These are phyloP conservation scores for Talaromyces atroroseus DNA, from an alignment of 2,329 filamentous ascomycete species.

Conservation along the genomic window DNA sequence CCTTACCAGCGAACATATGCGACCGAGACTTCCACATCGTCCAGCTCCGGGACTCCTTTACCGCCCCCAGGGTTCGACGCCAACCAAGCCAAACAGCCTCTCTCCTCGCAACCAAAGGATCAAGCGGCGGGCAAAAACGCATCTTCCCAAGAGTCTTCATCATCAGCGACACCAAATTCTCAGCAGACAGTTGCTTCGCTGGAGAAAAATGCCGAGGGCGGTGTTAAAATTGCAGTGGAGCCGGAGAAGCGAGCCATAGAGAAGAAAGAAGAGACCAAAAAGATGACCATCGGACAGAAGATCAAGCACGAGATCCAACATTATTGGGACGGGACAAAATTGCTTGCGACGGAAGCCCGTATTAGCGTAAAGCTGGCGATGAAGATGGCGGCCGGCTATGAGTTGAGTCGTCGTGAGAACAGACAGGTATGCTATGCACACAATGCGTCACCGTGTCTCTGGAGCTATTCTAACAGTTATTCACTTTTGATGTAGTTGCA, in stretches of 20 bases:
- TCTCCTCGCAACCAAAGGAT: slow-evolving; percentile 52
- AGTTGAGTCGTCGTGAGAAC: slow-evolving; percentile 88
- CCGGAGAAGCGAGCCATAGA: slow-evolving; percentile 56
- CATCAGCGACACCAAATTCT: slow-evolving; percentile 23
- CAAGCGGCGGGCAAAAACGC: slow-evolving; percentile 28
- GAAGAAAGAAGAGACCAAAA: slow-evolving; percentile 68
- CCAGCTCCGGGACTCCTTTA: slow-evolving; percentile 42
- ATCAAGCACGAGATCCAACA: slow-evolving; percentile 90
- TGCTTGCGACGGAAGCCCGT: slow-evolving; percentile 83
- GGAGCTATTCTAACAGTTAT: not conserved
- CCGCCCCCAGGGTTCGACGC: slow-evolving; percentile 88
- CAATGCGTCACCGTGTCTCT: not conserved
- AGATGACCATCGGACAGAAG: slow-evolving; percentile 82
- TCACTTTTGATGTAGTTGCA: slow-evolving; percentile 51
- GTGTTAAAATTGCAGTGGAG: slow-evolving; percentile 32
- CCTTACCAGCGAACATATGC: slow-evolving; percentile 47
- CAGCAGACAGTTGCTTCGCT: not conserved
- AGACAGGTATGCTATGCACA: slow-evolving; percentile 56
- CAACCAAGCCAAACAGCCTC: slow-evolving; percentile 81
- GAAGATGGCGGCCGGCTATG: slow-evolving; percentile 98
- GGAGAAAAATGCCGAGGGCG: slow-evolving; percentile 19
- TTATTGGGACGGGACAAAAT: slow-evolving; percentile 98
- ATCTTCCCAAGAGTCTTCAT: slow-evolving; percentile 25
- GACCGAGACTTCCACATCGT: slow-evolving; percentile 53
- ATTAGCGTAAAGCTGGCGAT: slow-evolving; percentile 87